Conservation (phyloP, 2,329 filamentous ascomycete species). For the Claviceps monticola region DNA sequence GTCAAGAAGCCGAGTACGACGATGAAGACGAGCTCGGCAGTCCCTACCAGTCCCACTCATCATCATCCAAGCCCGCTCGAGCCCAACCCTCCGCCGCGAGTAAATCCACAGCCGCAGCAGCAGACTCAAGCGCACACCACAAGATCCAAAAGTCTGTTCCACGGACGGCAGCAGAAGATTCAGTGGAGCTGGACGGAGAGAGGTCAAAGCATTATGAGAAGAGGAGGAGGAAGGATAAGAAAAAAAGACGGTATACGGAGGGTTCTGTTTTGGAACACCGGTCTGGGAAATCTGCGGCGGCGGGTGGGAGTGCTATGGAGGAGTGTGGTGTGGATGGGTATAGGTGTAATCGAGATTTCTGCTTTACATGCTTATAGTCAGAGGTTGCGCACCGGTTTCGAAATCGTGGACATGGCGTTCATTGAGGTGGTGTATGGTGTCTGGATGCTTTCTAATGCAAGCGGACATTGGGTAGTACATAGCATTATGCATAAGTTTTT, state of each 20-base stretch:
- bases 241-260: constrained; percentile 5
- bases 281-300: constrained; percentile 29
- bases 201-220: constrained; percentile 3
- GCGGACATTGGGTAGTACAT: too few species aligned
- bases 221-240: constrained; percentile 1
- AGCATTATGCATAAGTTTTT: too few species aligned
- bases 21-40: constrained; percentile 4
- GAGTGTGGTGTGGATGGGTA: constrained; percentile 43
- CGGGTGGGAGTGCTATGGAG: constrained; percentile 25
- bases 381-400: not conserved
- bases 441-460: too few species aligned
- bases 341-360: constrained; percentile 43
- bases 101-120: constrained; percentile 8
- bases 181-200: constrained; percentile 15
- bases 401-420: not conserved
- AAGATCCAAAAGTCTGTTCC: constrained; percentile 17
- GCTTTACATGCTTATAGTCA: constrained; percentile 37
- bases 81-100: constrained; percentile 5
- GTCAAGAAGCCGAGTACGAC: not conserved
- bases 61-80: constrained; percentile 8
- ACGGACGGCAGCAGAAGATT: constrained; percentile 16
- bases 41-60: constrained; percentile 4
- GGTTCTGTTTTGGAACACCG: constrained; percentile 10
- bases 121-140: constrained; percentile 2
- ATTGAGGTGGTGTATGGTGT: too few species aligned